Evolutionary conservation across 1,284 basidiomycete species (phyloP), one percentile per base, ranked within the genome.

Genomic region (Coniophora puteana): DNA sequence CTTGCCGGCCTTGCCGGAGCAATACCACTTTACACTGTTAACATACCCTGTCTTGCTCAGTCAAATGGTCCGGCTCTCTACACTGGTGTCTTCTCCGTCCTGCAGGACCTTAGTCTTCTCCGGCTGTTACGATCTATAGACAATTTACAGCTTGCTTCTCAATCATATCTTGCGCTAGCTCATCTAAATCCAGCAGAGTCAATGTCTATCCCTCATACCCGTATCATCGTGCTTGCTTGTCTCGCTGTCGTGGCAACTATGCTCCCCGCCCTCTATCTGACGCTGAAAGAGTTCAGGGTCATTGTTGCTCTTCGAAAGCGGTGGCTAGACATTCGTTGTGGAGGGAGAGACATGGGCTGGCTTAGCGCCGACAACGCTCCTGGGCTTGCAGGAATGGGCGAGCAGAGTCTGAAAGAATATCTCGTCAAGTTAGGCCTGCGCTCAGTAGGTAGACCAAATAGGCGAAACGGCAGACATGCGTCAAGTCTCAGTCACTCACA

Each of bases 71-170:
- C 64, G 1, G 65, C 75, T 8, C 50, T 53, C 5, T 80, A 72
- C 44, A 70, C 69, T 18, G 87, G 88, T 3, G 68, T 71, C 4
- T 80, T 78, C 44, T 85, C 84, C 3, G 76, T 74, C 0, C 63
- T 90, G 13, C 78, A 85, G 43, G 86, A 91, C 54, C 72, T 91
- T 37, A 86, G 82, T 43, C 58, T 92, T 14, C 60, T 89, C 17
- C 76, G 87, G 3, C 71, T 91, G 4, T 62, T 91, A 28, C 72
- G 78, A 24, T 59, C 83, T 12, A 62, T 88, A 28, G 78, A 86
- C 51, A 66, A 69, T 24, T n/a, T n/a, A n/a, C 66, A 68, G 18
- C 57, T 62, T 23, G 53, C 69, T 13, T 63, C 68, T 8, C 55
- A 66, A 6, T 50, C 59, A 2, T 63, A 59, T 28, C 51, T 61